These are phyloP conservation scores for Lentinula novae-zelandiae DNA, from an alignment of 1,284 basidiomycete genomes.

Conservation along the genomic window DNA sequence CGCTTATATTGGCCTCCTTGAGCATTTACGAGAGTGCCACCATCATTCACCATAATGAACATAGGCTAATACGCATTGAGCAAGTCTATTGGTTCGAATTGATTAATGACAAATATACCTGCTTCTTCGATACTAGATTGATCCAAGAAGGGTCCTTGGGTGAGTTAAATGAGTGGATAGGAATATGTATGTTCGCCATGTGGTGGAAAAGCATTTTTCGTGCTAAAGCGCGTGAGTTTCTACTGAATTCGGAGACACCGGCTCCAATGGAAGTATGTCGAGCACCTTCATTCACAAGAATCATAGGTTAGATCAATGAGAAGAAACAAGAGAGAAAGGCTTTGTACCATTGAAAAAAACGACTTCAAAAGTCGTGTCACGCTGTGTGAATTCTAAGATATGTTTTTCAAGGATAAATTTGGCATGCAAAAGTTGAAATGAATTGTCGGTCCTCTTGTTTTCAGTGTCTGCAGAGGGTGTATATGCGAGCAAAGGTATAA, in stretches of 20 bases:
- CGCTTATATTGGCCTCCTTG: conserved; percentile 23
- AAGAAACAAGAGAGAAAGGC: neutral
- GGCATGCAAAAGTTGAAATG: conserved; percentile 62
- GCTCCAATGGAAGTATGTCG: conserved; percentile 24
- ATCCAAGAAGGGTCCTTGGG: conserved; percentile 47
- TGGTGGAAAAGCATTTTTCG: conserved; percentile 49
- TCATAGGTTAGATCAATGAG: neutral
- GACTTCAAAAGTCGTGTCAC: conserved; percentile 57
- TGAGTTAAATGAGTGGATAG: conserved; percentile 41
- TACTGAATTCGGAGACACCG: conserved; percentile 30
- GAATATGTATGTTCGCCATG: conserved; percentile 35
- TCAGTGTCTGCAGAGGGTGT: neutral
- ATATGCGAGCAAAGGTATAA: neutral
- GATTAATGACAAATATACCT: conserved; percentile 27
- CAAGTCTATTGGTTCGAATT: neutral
- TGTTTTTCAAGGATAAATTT: conserved; percentile 48
- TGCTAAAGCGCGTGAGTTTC: conserved; percentile 48
- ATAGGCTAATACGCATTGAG: conserved; percentile 46
- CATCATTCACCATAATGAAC: conserved; percentile 60
- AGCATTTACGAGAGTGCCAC: conserved; percentile 27
- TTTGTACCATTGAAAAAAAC: conserved; percentile 55
- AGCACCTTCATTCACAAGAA: conserved; percentile 27
- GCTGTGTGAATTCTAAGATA: conserved; percentile 43
- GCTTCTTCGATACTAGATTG: conserved; percentile 36
- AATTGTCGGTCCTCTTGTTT: neutral